phyloP scores from a whole-genome alignment of 352 stramenopile species.

The Peronospora destructor region DNA sequence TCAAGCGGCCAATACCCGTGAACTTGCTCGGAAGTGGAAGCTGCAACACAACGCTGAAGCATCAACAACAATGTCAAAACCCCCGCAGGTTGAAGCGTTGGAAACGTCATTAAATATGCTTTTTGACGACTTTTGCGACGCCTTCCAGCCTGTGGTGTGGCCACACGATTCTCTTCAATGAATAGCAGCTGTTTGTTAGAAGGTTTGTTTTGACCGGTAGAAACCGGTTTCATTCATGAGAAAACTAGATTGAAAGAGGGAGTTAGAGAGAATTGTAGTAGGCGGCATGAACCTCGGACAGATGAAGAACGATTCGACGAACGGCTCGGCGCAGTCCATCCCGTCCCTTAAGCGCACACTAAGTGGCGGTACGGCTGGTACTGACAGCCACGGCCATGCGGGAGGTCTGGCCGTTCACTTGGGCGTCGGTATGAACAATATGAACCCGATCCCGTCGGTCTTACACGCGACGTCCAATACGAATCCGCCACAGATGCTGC shows the following conservation, averaged over 20 bases:
- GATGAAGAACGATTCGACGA: conserved; percentile 57
- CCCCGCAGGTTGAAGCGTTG: conserved; percentile 20
- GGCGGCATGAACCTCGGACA: conserved; percentile 63
- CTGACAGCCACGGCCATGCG: conserved; percentile 28
- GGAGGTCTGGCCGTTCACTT: conserved; percentile 45
- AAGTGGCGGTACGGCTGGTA: conserved; percentile 50
- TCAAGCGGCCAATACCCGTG: conserved; percentile 31
- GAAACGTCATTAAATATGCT: conserved; percentile 45
- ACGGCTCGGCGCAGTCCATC: conserved; percentile 55
- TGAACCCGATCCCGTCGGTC: conserved; percentile 76
- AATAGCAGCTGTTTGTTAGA: conserved; percentile 3
- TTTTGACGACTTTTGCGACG: conserved; percentile 67
- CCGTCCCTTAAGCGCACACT: conserved; percentile 83
- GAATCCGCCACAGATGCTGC: conserved; percentile 77
- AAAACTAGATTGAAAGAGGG: background rate
- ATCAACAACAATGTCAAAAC: background rate
- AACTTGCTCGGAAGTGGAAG: conserved; percentile 31
- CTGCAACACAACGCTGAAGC: conserved; percentile 1
- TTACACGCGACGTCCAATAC: conserved; percentile 61
- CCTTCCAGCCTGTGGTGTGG: conserved; percentile 52
- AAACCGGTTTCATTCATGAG: background rate
- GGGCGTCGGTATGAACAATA: conserved; percentile 63
- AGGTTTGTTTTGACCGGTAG: background rate
- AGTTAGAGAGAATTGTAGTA: background rate
- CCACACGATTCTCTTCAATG: conserved; percentile 34